Conservation (phyloP, 768 basidiomycete species). For the Rhizopogon vulgaris region DNA sequence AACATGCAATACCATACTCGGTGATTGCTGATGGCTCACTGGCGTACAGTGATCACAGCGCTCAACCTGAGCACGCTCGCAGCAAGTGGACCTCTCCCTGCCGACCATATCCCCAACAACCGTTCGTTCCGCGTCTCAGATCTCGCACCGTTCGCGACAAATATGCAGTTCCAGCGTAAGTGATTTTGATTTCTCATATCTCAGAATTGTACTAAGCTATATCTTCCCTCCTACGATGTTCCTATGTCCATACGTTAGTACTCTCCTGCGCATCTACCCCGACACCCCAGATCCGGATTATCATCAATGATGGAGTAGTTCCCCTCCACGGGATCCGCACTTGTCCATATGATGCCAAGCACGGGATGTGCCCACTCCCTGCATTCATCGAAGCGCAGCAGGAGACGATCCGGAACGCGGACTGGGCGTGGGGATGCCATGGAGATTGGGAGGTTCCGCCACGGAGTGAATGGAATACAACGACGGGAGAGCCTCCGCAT, state of each 20-base stretch:
- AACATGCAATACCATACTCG: not conserved
- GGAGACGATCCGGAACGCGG: conserved; percentile 55
- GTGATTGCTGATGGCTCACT: conserved; percentile 2
- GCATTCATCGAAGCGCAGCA: conserved; percentile 68
- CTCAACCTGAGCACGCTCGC: conserved; percentile 78
- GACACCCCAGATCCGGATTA: conserved; percentile 63
- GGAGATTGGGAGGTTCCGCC: conserved; percentile 70
- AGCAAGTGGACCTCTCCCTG: conserved; percentile 65
- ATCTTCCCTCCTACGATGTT: not conserved
- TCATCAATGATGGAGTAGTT: conserved; percentile 84
- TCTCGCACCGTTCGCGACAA: conserved; percentile 83
- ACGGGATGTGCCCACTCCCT: conserved; percentile 69
- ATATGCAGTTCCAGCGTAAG: conserved; percentile 82
- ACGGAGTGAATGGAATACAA: conserved; percentile 54
- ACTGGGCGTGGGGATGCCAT: conserved; percentile 72
- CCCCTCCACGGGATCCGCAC: conserved; percentile 75
- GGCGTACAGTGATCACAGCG: conserved; percentile 63
- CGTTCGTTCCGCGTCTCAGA: conserved; percentile 70
- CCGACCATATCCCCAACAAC: conserved; percentile 59
- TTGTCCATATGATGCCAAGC: conserved; percentile 49
- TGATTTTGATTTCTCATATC: conserved; percentile 16
- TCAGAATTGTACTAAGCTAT: not conserved
- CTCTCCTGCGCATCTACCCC: conserved; percentile 50
- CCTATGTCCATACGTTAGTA: conserved; percentile 33
- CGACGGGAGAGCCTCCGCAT: not conserved